A percentile compares a stretch with the other conserved stretches of the same genome.
Conservation (phyloP, 2,329 filamentous ascomycete species). For the Coleophoma eucalyptorum region DNA sequence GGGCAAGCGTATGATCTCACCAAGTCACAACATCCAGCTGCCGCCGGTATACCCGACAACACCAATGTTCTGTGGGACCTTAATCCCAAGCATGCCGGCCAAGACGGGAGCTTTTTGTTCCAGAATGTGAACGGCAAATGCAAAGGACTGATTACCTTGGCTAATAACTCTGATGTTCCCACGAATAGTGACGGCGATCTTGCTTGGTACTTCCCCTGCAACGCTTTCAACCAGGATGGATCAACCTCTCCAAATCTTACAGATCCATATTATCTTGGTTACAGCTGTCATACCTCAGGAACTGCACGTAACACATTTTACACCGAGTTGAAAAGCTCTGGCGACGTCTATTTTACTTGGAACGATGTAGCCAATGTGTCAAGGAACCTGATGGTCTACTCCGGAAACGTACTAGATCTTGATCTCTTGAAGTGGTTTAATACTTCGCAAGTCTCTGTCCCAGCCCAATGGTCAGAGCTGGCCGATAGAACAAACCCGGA, state of each 20-base stretch:
- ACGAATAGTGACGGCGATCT: conserved; percentile 70
- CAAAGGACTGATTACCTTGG: conserved; percentile 79
- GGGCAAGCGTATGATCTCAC: conserved; percentile 84
- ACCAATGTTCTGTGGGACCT: conserved; percentile 86
- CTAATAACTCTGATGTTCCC: conserved; percentile 71
- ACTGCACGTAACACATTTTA: conserved; percentile 74
- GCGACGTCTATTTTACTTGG: conserved; percentile 96
- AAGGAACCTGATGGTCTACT: conserved; percentile 91
- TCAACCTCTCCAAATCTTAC: conserved; percentile 74
- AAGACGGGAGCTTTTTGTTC: conserved; percentile 95
- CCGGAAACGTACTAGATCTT: conserved; percentile 87
- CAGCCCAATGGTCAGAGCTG: conserved; percentile 75
- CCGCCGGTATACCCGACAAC: conserved; percentile 67
- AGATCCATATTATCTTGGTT: conserved; percentile 74
- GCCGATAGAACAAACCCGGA: conserved; percentile 58
- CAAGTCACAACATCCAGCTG: conserved; percentile 72
- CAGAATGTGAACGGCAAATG: conserved; percentile 98
- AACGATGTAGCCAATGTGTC: conserved; percentile 85
- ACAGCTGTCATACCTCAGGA: conserved; percentile 79
- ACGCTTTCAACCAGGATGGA: conserved; percentile 88
- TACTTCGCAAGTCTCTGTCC: conserved; percentile 69
- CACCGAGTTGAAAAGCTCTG: conserved; percentile 56
- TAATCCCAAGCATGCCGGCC: conserved; percentile 76
- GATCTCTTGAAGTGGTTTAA: conserved; percentile 91
- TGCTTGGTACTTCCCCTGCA: conserved; percentile 97